Base-by-base conservation (phyloP, 306 rosid species). In the Spatholobus suberectus region DNA sequence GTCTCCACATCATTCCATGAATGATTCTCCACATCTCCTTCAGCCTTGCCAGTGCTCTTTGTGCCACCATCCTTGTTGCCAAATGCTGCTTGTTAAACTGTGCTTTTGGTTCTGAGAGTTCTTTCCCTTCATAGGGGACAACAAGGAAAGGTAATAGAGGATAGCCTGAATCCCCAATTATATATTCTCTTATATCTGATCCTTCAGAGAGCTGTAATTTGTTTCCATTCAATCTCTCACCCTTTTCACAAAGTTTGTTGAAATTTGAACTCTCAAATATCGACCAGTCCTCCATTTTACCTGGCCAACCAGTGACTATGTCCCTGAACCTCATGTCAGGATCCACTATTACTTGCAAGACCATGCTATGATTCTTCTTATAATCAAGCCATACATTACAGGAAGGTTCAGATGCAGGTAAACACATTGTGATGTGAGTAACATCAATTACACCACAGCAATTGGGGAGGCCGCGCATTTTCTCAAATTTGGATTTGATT, bases 1-100 rank as follows among this genome's bases (percentile, higher is more conserved):
- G 99, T 58, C 99, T 86, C 99, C 99, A 93, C 98, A 95, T 95
- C 18, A 85, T 87, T 80, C 99, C 99, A 12, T 86, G 91, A 80
- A 95, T 95, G 89, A 93, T 92, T 89, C 89, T 90, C 99, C 99
- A 95, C 82, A 76, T 90, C 26, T 90, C 95, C 88, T 95, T 95
- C 76, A 95, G 84, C 88, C 94, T 90, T 34, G 89, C 71, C 67
- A 93, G 74, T 51, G 98, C 98, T 77, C 88, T 86, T 69, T 90
- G 93, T 13, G 92, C 98, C 57, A 95, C 93, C 87, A 86, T 68
- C 79, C 83, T 85, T 18, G 97, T 90, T 13, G 90, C 93, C 27
- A 34, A 81, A 71, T 88, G 97, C 76, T 85, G 86, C 85, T 74
- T 84, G 72, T 95, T 95, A 86, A 92, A 95, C 80, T 89, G 80